Evolutionary conservation across 2,329 filamentous ascomycete genomes (phyloP).

Genomic region (Ceratocystis colombiana): DNA sequence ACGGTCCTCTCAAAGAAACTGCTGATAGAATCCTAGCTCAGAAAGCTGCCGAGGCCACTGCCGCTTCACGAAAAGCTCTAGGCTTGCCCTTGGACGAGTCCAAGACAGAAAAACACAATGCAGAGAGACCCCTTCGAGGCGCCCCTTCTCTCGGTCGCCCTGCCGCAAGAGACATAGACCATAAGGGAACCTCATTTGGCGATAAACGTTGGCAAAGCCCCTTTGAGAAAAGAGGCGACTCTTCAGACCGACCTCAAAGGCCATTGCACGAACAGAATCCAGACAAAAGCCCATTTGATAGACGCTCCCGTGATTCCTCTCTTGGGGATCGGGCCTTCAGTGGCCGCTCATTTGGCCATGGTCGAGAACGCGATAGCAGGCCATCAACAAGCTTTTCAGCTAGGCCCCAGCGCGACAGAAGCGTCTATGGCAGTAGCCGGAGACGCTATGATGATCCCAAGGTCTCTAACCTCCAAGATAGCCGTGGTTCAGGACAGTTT

Average conservation of each 20-base stretch:
- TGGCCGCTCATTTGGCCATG: neutral
- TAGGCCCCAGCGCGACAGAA: neutral
- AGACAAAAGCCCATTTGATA: neutral
- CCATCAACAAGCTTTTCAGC: neutral
- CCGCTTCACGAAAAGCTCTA: constrained; percentile 7
- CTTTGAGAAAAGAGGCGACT: neutral
- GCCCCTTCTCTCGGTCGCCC: neutral
- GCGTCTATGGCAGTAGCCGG: neutral
- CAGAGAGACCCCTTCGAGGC: neutral
- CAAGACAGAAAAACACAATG: neutral
- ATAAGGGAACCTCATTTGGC: neutral
- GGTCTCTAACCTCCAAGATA: neutral
- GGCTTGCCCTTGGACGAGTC: constrained; percentile 10
- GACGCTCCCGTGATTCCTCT: neutral
- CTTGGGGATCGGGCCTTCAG: neutral
- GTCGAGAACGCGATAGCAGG: neutral
- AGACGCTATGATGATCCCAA: neutral
- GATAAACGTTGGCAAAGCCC: neutral
- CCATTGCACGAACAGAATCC: neutral
- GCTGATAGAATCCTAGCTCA: constrained; percentile 22
- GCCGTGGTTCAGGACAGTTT: neutral
- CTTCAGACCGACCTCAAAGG: neutral
- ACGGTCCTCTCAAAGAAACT: constrained; percentile 35
- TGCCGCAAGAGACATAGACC: neutral
- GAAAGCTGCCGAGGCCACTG: constrained; percentile 23